Evolutionary conservation across 1,139 yeast genomes (phyloP), one percentile per base, ranked within the genome.

Genomic region (Magnusiomyces magnusii): DNA sequence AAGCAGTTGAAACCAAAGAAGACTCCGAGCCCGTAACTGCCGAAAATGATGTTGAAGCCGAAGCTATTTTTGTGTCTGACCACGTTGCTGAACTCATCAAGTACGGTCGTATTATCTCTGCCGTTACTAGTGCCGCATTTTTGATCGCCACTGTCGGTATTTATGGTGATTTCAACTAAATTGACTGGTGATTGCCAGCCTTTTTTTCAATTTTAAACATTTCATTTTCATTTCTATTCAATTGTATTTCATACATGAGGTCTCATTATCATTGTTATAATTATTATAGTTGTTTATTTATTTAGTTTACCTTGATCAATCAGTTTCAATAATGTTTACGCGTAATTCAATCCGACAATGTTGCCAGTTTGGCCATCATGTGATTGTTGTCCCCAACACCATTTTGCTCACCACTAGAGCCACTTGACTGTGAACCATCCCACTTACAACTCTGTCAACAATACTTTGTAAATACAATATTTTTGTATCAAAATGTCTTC

Each of bases 101-200:
- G 41, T 36, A 53, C 28, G 60, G 60, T 5, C 49, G 53, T 17
- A 42, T 57, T 23, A 62, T 67, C 3, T 58, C 68, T 2, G 61
- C 61, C 10, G 56, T 66, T 41, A 54, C 61, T n/a, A 60, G 63
- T 13, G 31, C 65, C 25, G 70, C 68, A 15, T 68, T 68, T 54
- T 57, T 68, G 51, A 60, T 66, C 36, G 61, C 66, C 34, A 65
- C 70, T 13, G 64, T 68, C 31, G 71, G 71, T n/a, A 67, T 68
- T 58, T 68, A 67, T 54, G 71, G 71, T 17, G 71, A 67, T 58
- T 55, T 66, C 19, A 39, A 39, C 10, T 39, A 39, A 19, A 3
- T 39, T 39, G 7, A 3, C 17, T 39, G 3, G 13, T 31, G 13
- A 7, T 31, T 31, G 13, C 36, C 13, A 7, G 7, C 36, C 36